Percentiles rank a stretch among this genome's conserved stretches.
phyloP scores from a whole-genome alignment of 495 filamentous ascomycete genomes.

The Neurospora sp. region DNA sequence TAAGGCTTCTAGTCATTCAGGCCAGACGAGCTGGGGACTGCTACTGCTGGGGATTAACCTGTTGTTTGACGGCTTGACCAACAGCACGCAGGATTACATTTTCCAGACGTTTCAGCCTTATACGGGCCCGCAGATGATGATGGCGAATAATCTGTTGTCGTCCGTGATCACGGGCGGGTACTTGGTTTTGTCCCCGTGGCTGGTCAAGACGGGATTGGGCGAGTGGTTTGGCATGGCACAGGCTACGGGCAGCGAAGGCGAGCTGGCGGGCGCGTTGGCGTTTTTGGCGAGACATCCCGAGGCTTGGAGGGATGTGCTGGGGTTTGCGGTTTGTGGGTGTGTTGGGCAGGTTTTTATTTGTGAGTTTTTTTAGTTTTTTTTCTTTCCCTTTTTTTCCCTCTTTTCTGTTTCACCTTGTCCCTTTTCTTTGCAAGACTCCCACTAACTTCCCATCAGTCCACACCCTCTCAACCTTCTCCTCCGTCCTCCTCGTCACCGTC shows the following conservation, averaged over 20 bases:
- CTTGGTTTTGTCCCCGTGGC: constrained; percentile 65
- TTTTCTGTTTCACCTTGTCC: no score
- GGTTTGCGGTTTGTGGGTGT: constrained; percentile 86
- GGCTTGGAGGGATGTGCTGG: constrained; percentile 74
- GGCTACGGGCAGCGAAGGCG: constrained; percentile 48
- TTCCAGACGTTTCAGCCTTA: constrained; percentile 69
- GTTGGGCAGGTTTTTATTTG: constrained; percentile 95
- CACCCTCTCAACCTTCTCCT: constrained; percentile 84
- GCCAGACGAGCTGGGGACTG: constrained; percentile 58
- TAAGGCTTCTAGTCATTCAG: constrained; percentile 26
- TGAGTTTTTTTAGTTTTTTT: constrained; percentile 31
- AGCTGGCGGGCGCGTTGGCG: constrained; percentile 65
- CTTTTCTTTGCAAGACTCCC: no score
- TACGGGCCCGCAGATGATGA: constrained; percentile 97
- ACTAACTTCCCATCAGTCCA: constrained; percentile 46
- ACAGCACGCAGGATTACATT: constrained; percentile 93
- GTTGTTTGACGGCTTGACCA: constrained; percentile 90
- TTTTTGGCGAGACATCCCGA: constrained; percentile 71
- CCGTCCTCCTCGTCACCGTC: constrained; percentile 85
- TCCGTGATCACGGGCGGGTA: constrained; percentile 65
- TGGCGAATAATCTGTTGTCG: constrained; percentile 83
- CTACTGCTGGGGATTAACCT: constrained; percentile 83
- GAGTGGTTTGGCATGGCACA: constrained; percentile 58
- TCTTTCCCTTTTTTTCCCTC: background rate
- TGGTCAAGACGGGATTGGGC: constrained; percentile 55